Evolutionary conservation across 2,329 filamentous ascomycete species (phyloP).

Genomic region (Stagonosporopsis cucurbitacearum): DNA sequence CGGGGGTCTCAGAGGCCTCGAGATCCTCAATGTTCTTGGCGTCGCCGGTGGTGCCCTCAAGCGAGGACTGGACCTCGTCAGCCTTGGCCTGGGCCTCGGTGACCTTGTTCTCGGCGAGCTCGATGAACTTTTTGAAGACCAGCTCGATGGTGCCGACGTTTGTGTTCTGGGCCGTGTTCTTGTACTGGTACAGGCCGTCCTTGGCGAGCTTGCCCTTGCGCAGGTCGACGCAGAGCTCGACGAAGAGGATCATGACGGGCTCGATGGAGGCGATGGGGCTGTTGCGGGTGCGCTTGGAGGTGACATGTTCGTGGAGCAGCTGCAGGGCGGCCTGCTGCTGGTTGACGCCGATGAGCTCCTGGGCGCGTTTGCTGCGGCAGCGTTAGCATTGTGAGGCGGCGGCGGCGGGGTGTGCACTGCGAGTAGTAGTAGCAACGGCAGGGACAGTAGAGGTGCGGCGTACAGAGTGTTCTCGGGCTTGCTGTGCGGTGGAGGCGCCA

Average conservation of each 20-base stretch:
- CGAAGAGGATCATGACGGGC: constrained; percentile 97
- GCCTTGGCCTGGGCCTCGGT: constrained; percentile 95
- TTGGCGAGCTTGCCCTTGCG: constrained; percentile 99
- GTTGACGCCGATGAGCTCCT: constrained; percentile 97
- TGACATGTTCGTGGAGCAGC: constrained; percentile 98
- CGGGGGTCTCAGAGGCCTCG: constrained; percentile 95
- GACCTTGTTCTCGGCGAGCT: constrained; percentile 94
- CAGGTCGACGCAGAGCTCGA: constrained; percentile 94
- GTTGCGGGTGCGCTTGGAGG: constrained; percentile 96
- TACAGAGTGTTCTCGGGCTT: constrained; percentile 96
- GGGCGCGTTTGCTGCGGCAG: constrained; percentile 69
- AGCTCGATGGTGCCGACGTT: constrained; percentile 95
- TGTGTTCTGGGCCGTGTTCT: constrained; percentile 99
- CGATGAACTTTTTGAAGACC: constrained; percentile 97
- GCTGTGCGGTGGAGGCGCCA: constrained; percentile 96
- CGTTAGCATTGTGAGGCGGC: constrained; percentile 24
- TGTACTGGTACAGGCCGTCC: constrained; percentile 99
- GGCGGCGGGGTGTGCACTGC: not conserved
- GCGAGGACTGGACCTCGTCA: constrained; percentile 87
- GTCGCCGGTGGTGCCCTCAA: constrained; percentile 73
- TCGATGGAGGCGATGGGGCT: constrained; percentile 94
- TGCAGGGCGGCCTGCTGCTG: constrained; percentile 91
- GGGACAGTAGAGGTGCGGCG: constrained; percentile 14
- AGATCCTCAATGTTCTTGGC: constrained; percentile 87
- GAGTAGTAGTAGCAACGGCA: not conserved